Conservation (phyloP, 306 rosid genomes). For the Fagus sylvatica region DNA sequence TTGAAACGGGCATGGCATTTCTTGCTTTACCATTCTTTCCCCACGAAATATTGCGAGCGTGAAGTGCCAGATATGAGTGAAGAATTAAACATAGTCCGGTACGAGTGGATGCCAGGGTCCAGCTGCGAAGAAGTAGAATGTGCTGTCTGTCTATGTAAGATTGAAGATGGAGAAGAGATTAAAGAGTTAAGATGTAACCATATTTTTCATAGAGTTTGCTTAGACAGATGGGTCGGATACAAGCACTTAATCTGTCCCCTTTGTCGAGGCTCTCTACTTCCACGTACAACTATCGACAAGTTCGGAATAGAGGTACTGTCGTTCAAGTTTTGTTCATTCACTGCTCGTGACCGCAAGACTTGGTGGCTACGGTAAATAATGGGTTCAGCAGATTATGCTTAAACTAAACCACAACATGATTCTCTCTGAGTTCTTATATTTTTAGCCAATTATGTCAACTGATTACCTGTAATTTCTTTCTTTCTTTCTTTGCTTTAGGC, state of each 20-base stretch:
- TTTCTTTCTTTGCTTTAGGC: too few relatives aligned
- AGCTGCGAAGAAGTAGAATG: conserved; percentile 32
- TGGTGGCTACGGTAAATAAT: conserved; percentile 54
- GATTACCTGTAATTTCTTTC: too few relatives aligned
- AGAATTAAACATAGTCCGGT: background rate
- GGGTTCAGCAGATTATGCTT: too few relatives aligned
- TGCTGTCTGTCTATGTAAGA: conserved; percentile 40
- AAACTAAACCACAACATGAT: too few relatives aligned
- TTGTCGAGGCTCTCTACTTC: conserved; percentile 39
- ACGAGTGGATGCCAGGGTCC: background rate
- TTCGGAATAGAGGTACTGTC: conserved; percentile 30
- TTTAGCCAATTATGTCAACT: too few relatives aligned
- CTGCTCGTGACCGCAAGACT: background rate
- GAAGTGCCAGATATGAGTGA: background rate
- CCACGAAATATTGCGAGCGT: background rate
- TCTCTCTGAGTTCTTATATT: too few relatives aligned
- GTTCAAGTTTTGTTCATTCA: conserved; percentile 24
- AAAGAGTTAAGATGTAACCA: conserved; percentile 45
- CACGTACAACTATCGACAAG: conserved; percentile 3
- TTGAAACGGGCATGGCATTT: conserved; percentile 34
- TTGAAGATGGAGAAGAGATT: conserved; percentile 48
- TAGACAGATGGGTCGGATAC: conserved; percentile 38
- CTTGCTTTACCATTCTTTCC: conserved; percentile 34
- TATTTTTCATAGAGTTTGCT: conserved; percentile 40
- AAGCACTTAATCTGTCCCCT: conserved; percentile 44